A percentile compares a stretch with the other conserved stretches of the same genome.
Evolutionary conservation across 2,329 filamentous ascomycete species (phyloP).

Genomic region (Biscogniauxia marginata): DNA sequence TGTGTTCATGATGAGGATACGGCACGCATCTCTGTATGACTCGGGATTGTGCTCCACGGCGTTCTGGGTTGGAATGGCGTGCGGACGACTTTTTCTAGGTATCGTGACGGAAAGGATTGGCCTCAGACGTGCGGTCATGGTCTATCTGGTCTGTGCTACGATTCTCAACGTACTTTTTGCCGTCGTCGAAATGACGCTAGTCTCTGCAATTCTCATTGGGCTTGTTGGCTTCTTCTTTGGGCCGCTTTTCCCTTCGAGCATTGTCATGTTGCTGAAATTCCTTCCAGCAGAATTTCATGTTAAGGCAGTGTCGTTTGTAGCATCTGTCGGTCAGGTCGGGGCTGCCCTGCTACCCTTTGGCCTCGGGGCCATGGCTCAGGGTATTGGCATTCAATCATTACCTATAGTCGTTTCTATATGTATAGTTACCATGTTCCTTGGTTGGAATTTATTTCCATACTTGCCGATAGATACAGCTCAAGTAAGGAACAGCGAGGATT

Average conservation of each 20-base stretch:
- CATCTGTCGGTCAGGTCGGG: constrained; percentile 43
- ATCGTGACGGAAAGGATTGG: constrained; percentile 32
- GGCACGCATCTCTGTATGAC: constrained; percentile 34
- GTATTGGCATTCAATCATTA: constrained; percentile 38
- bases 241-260: constrained; percentile 41
- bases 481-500: too few species aligned
- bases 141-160: constrained; percentile 25
- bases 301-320: constrained; percentile 42
- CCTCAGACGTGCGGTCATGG: constrained; percentile 24
- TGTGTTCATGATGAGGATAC: constrained; percentile 42
- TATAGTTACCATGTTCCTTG: too few species aligned
- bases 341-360: constrained; percentile 42
- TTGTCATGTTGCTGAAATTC: constrained; percentile 37
- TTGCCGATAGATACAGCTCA: too few species aligned
- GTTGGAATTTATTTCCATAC: too few species aligned
- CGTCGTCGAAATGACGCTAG: constrained; percentile 12
- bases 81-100: constrained; percentile 37
- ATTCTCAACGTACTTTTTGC: constrained; percentile 20
- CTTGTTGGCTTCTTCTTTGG: constrained; percentile 40
- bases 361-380: constrained; percentile 40
- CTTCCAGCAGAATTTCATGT: constrained; percentile 41
- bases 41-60: constrained; percentile 41
- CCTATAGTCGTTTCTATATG: constrained; percentile 24
- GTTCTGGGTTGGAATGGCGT: constrained; percentile 45
- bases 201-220: constrained; percentile 33